These are phyloP conservation scores for Babesia gibsoni DNA, from an alignment of 169 alveolate genomes.

Conservation along the genomic window DNA sequence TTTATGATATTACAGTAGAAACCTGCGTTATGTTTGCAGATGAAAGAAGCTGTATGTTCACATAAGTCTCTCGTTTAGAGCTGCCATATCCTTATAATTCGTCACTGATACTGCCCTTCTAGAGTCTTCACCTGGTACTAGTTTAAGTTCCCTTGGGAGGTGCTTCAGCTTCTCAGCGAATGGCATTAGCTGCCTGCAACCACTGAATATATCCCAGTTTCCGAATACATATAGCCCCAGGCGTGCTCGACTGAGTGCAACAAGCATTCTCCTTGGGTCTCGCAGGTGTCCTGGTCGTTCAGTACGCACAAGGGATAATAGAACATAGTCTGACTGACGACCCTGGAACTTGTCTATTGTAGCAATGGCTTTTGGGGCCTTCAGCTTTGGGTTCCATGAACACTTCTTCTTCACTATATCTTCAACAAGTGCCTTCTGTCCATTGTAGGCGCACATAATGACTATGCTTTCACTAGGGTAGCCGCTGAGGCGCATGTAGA, in stretches of 20 bases:
- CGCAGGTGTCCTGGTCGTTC: conserved; percentile 85
- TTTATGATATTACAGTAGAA: too few species aligned
- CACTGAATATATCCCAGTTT: conserved; percentile 56
- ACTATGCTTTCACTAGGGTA: conserved; percentile 79
- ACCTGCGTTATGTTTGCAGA: too few species aligned
- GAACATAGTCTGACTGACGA: conserved; percentile 85
- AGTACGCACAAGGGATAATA: conserved; percentile 88
- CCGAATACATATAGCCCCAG: conserved; percentile 86
- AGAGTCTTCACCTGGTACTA: conserved; percentile 11
- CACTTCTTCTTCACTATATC: conserved; percentile 80
- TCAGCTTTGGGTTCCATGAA: conserved; percentile 77
- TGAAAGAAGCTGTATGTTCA: too few species aligned
- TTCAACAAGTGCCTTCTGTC: conserved; percentile 87
- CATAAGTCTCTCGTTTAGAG: background rate
- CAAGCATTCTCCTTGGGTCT: conserved; percentile 90
- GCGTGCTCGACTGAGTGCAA: conserved; percentile 92
- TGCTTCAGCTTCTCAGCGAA: conserved; percentile 19
- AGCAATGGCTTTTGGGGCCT: conserved; percentile 73
- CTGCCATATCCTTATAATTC: conserved; percentile 3
- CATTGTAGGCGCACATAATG: conserved; percentile 89
- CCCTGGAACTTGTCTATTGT: conserved; percentile 91
- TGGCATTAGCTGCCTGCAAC: conserved; percentile 42
- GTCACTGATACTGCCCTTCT: conserved; percentile 27
- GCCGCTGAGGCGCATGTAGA: conserved; percentile 89
- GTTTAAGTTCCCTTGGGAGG: conserved; percentile 8